phyloP scores from a whole-genome alignment of 2,329 filamentous ascomycete genomes.

The Akanthomyces dipterigenus region DNA sequence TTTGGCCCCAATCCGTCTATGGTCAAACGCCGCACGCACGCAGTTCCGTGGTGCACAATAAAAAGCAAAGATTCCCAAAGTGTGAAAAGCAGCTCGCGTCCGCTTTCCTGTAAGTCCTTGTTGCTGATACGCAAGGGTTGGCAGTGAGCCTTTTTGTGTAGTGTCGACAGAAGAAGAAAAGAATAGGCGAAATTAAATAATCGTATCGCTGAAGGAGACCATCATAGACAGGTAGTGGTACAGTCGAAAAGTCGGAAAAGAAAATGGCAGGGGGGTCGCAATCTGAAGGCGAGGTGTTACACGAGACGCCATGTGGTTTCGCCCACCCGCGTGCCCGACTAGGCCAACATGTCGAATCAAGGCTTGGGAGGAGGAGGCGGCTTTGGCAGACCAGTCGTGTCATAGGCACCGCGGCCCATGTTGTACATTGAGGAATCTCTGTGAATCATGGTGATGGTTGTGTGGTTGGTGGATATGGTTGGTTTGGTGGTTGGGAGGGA shows the following conservation, averaged over 20 bases:
- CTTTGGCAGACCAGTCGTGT: slow-evolving; percentile 44
- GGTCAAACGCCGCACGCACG: slow-evolving; percentile 12
- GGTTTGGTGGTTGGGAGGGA: neutral
- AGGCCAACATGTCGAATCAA: no score
- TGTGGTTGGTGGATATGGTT: neutral
- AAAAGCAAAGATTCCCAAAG: slow-evolving; percentile 10
- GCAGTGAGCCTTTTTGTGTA: slow-evolving; percentile 31
- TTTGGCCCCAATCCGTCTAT: slow-evolving; percentile 10
- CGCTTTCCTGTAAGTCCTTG: slow-evolving; percentile 16
- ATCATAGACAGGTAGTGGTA: slow-evolving; percentile 20
- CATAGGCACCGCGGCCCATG: slow-evolving; percentile 47
- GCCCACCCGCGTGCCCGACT: neutral
- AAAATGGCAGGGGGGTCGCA: slow-evolving; percentile 16
- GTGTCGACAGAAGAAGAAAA: slow-evolving; percentile 25
- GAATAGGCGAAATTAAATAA: slow-evolving; percentile 26
- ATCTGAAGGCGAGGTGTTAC: slow-evolving; percentile 9
- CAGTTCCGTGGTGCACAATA: slow-evolving; percentile 10
- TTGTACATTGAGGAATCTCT: slow-evolving; percentile 30
- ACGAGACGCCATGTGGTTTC: slow-evolving; percentile 1
- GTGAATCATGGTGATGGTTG: slow-evolving; percentile 30
- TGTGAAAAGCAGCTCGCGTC: neutral
- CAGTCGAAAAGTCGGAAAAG: slow-evolving; percentile 14
- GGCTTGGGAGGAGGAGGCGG: slow-evolving; percentile 32
- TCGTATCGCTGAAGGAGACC: slow-evolving; percentile 22
- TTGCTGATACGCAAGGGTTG: slow-evolving; percentile 33